phyloP scores from a whole-genome alignment of 192 early-diverging fungal species.

The Linnemannia schmuckeri region DNA sequence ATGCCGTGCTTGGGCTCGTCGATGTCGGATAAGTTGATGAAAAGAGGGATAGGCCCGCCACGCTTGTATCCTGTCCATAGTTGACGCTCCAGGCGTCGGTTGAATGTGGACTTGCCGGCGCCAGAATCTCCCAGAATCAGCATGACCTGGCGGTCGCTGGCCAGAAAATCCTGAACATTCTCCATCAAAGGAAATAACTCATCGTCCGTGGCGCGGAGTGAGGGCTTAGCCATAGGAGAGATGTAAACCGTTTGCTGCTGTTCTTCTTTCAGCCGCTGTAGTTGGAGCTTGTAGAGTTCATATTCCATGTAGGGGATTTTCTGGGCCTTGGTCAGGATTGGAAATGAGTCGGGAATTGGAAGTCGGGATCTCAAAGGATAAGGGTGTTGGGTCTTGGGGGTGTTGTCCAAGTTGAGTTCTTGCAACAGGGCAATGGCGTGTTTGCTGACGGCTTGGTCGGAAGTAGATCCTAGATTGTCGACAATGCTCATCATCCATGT shows the following conservation, averaged over 20 bases:
- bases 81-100: not conserved
- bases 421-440: not conserved
- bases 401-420: not conserved
- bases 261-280: not conserved
- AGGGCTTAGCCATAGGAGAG: not conserved
- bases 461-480: not conserved
- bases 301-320: not conserved
- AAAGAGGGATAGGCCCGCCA: not conserved
- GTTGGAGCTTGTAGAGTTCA: not conserved
- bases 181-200: not conserved
- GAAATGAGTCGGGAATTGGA: not conserved
- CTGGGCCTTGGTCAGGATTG: not conserved
- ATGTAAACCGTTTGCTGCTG: not conserved
- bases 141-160: not conserved
- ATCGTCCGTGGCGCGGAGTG: not conserved
- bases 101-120: slow-evolving; percentile 12
- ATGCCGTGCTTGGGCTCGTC: not conserved
- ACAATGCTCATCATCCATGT: not conserved
- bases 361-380: not conserved
- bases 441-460: not conserved
- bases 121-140: slow-evolving; percentile 11
- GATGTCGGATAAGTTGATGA: slow-evolving; percentile 2
- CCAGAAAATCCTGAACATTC: not conserved
- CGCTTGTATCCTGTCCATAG: not conserved
- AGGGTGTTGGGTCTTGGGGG: not conserved